Evolutionary conservation across 2,329 filamentous ascomycete genomes (phyloP).

Genomic region (Chaetomium sp.): DNA sequence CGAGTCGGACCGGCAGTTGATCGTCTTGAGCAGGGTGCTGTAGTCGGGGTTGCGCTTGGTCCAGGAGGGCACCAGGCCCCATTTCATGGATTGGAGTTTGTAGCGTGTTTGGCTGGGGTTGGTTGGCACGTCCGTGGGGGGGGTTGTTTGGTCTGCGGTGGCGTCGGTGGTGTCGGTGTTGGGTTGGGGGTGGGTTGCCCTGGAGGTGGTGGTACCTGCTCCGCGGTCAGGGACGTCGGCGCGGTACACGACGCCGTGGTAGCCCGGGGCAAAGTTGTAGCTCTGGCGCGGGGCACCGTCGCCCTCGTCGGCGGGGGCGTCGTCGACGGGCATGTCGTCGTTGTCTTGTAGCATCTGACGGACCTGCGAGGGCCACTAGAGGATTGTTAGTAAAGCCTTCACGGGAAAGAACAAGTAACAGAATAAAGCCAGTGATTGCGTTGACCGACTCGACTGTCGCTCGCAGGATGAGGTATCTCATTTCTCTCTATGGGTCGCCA

Average conservation of each 20-base stretch:
- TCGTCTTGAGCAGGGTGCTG: slow-evolving; percentile 77
- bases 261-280: slow-evolving; percentile 92
- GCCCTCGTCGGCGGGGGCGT: slow-evolving; percentile 70
- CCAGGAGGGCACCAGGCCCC: slow-evolving; percentile 94
- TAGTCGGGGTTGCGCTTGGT: slow-evolving; percentile 83
- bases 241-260: slow-evolving; percentile 82
- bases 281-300: slow-evolving; percentile 66
- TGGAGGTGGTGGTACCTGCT: slow-evolving; percentile 46
- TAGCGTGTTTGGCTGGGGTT: slow-evolving; percentile 54
- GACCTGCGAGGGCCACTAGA: slow-evolving; percentile 74
- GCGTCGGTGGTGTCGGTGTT: neutral
- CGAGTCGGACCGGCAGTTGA: slow-evolving; percentile 93
- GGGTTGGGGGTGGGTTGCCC: neutral
- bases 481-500: slow-evolving; percentile 17
- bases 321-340: slow-evolving; percentile 71
- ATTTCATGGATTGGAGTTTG: slow-evolving; percentile 91
- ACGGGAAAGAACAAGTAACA: neutral
- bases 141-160: neutral
- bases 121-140: neutral
- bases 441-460: neutral
- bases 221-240: slow-evolving; percentile 68
- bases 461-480: neutral
- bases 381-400: neutral
- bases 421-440: neutral
- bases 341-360: slow-evolving; percentile 72